phyloP scores from a whole-genome alignment of 345 rosid genomes.

The Raphanus raphanistrum region DNA sequence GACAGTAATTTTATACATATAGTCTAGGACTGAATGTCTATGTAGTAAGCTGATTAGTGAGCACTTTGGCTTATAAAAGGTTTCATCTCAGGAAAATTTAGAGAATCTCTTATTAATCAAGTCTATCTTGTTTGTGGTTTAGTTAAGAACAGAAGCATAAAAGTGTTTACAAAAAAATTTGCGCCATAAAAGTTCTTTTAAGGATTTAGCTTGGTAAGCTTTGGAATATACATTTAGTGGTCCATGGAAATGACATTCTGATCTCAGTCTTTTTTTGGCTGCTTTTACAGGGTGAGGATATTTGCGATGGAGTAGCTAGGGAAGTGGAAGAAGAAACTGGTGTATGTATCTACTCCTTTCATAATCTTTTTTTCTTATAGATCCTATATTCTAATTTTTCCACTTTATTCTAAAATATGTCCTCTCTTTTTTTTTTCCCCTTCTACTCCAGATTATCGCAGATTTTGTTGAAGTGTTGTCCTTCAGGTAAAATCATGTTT shows the following conservation, averaged over 20 bases:
- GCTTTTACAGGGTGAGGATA: constrained; percentile 68
- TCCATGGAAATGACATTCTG: neutral
- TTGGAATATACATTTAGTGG: neutral
- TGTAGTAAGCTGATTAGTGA: neutral
- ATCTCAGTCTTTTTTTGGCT: neutral
- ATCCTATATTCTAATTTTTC: neutral
- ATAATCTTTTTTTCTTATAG: too few relatives aligned
- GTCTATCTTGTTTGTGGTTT: neutral
- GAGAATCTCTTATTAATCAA: neutral
- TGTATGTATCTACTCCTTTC: constrained; percentile 46
- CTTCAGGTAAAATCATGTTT: constrained; percentile 49
- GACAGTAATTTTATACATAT: too few relatives aligned
- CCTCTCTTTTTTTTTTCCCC: neutral
- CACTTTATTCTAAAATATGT: constrained; percentile 12
- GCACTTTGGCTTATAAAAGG: neutral
- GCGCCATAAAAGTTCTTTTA: neutral
- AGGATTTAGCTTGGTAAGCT: neutral
- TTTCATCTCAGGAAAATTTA: neutral
- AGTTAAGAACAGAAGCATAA: neutral
- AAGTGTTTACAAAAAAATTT: neutral
- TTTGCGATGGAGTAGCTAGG: constrained; percentile 56
- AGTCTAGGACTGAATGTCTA: neutral
- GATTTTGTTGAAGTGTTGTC: constrained; percentile 68
- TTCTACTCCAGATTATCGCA: constrained; percentile 50
- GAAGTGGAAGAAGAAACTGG: constrained; percentile 93